Percentiles rank a stretch among this genome's conserved stretches.
Conservation (phyloP, 2,329 filamentous ascomycete species). For the Daldinia sp. region DNA sequence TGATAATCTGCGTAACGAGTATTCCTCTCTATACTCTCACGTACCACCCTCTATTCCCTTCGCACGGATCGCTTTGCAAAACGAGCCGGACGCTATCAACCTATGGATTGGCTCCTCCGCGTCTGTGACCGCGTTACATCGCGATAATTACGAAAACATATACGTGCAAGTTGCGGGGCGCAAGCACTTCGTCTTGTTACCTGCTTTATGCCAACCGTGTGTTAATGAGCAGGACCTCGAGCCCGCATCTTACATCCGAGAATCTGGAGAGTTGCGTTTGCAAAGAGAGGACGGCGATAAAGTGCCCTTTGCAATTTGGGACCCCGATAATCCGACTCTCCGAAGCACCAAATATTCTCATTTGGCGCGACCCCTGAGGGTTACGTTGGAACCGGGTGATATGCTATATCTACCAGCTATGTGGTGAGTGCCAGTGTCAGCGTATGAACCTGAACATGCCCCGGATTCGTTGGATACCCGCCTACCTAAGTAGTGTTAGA, state of each 20-base stretch:
- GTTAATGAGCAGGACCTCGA: constrained; percentile 69
- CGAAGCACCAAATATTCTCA: constrained; percentile 66
- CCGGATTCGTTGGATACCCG: not conserved
- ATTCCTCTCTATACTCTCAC: constrained; percentile 67
- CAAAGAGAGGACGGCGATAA: constrained; percentile 48
- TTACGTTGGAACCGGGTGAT: constrained; percentile 76
- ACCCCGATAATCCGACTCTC: constrained; percentile 67
- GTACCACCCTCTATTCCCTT: constrained; percentile 73
- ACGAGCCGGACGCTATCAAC: constrained; percentile 77
- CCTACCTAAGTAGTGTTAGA: not conserved
- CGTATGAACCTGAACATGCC: not conserved
- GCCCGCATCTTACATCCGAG: constrained; percentile 66
- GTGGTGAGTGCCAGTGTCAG: constrained; percentile 64
- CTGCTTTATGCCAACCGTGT: constrained; percentile 74
- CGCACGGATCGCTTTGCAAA: constrained; percentile 73
- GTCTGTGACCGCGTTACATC: constrained; percentile 77
- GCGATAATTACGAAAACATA: constrained; percentile 86
- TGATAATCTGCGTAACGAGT: constrained; percentile 81
- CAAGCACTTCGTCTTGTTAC: constrained; percentile 79
- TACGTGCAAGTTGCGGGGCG: constrained; percentile 78
- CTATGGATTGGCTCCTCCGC: constrained; percentile 81
- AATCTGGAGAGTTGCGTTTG: constrained; percentile 41
- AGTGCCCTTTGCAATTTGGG: constrained; percentile 78
- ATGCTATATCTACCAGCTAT: constrained; percentile 84
- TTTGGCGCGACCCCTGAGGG: constrained; percentile 67